A percentile compares a stretch with the other conserved stretches of the same genome.
These are phyloP conservation scores for Podila clonocystis DNA, from an alignment of 192 early-diverging fungal species.

Conservation along the genomic window DNA sequence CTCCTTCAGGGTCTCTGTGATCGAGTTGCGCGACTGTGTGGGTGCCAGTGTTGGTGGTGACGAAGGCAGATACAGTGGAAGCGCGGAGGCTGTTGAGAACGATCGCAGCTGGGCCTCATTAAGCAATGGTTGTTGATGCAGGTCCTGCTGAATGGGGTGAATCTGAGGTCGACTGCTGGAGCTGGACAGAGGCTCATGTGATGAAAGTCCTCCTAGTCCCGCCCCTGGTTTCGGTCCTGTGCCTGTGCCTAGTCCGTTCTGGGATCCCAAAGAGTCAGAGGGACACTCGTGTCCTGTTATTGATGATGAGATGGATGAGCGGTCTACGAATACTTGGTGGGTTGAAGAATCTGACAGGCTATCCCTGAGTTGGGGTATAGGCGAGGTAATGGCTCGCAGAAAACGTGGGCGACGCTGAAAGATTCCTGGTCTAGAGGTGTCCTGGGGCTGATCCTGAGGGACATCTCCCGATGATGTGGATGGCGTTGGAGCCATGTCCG, in stretches of 20 bases:
- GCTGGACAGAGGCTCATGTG: too few species aligned
- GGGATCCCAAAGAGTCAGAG: neutral
- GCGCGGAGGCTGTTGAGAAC: constrained; percentile 12
- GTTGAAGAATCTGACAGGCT: constrained; percentile 1
- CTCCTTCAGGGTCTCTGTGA: constrained; percentile 34
- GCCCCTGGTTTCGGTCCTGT: too few species aligned
- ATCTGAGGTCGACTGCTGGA: neutral
- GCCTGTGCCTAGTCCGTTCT: too few species aligned
- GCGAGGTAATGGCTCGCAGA: constrained; percentile 35
- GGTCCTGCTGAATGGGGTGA: constrained; percentile 4
- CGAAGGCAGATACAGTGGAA: neutral
- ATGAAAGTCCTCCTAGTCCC: too few species aligned
- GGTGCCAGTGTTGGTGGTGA: neutral
- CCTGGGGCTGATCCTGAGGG: constrained; percentile 17
- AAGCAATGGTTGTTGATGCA: neutral
- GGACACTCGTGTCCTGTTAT: constrained; percentile 1
- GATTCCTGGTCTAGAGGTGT: constrained; percentile 2
- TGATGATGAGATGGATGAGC: constrained; percentile 1
- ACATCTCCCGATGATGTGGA: constrained; percentile 13
- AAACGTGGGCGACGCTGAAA: constrained; percentile 38
- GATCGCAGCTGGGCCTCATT: constrained; percentile 8
- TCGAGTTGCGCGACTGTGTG: constrained; percentile 6
- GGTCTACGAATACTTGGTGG: constrained; percentile 1
- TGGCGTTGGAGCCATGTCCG: constrained; percentile 22
- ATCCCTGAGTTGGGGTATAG: constrained; percentile 13